Conservation (phyloP, 1,139 yeast genomes). For the Suhomyces kunorum region DNA sequence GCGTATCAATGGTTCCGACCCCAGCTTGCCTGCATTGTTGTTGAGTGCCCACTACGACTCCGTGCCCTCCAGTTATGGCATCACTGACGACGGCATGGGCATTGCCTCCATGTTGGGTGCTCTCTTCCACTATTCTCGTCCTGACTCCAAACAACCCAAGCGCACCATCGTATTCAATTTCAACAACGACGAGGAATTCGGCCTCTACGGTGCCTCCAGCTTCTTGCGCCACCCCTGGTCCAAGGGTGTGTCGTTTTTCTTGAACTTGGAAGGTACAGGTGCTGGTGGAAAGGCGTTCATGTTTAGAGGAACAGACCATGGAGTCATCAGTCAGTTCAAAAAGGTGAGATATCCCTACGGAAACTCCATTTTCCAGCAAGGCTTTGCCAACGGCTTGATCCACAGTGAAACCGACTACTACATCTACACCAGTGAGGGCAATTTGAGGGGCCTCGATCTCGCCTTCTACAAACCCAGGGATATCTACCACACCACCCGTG, state of each 20-base stretch:
- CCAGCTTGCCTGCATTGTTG: slow-evolving; percentile 62
- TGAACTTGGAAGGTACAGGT: slow-evolving; percentile 95
- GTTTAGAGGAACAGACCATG: slow-evolving; percentile 81
- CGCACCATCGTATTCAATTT: slow-evolving; percentile 80
- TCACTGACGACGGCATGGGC: slow-evolving; percentile 96
- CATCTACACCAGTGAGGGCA: slow-evolving; percentile 64
- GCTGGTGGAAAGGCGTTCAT: slow-evolving; percentile 87
- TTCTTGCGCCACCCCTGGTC: slow-evolving; percentile 80
- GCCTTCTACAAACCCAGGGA: slow-evolving; percentile 69
- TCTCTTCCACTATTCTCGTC: slow-evolving; percentile 48
- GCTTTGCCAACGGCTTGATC: slow-evolving; percentile 70
- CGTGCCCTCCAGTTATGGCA: slow-evolving; percentile 84
- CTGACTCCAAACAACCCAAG: slow-evolving; percentile 52
- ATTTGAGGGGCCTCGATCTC: slow-evolving; percentile 75
- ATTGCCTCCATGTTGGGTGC: slow-evolving; percentile 78
- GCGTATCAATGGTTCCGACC: slow-evolving; percentile 63
- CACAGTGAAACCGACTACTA: slow-evolving; percentile 85
- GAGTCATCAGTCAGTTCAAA: slow-evolving; percentile 48
- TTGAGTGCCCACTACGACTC: slow-evolving; percentile 88
- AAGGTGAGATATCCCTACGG: slow-evolving; percentile 73
- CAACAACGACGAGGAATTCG: slow-evolving; percentile 90
- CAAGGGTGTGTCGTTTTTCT: slow-evolving; percentile 58
- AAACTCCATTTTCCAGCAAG: slow-evolving; percentile 77
- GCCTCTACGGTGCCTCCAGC: slow-evolving; percentile 78
- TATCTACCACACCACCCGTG: slow-evolving; percentile 77